Evolutionary conservation across 2,329 filamentous ascomycete genomes (phyloP).

Genomic region (Cladosporium sp.): DNA sequence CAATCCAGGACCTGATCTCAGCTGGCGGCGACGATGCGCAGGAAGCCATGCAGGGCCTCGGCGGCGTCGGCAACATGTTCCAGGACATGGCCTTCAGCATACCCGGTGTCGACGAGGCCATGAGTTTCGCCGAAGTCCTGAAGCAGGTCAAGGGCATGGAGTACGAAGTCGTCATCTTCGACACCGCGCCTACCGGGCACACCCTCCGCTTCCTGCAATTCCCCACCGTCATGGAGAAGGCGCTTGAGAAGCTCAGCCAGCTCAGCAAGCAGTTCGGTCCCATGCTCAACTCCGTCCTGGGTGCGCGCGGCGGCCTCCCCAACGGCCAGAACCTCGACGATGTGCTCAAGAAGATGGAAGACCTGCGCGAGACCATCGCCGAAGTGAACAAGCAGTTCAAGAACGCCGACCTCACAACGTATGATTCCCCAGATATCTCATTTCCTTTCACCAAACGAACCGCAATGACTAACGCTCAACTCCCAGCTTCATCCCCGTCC

Average conservation of each 20-base stretch:
- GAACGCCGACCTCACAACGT: conserved; percentile 86
- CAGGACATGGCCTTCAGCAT: conserved; percentile 98
- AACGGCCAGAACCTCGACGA: conserved; percentile 93
- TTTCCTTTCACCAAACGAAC: not conserved
- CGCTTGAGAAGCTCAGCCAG: conserved; percentile 93
- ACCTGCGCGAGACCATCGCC: conserved; percentile 84
- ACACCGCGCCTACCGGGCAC: conserved; percentile 96
- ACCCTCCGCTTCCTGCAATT: conserved; percentile 98
- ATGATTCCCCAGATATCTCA: not conserved
- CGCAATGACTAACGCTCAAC: not conserved
- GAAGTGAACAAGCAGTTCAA: conserved; percentile 99
- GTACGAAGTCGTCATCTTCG: conserved; percentile 99
- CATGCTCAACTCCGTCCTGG: conserved; percentile 90
- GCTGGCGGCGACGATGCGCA: conserved; percentile 71
- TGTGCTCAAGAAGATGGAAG: conserved; percentile 92
- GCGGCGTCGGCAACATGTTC: conserved; percentile 90
- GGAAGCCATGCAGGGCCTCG: conserved; percentile 69
- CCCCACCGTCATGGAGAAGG: conserved; percentile 96
- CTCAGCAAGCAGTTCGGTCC: conserved; percentile 93
- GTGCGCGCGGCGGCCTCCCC: conserved; percentile 73
- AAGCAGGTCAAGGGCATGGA: conserved; percentile 99
- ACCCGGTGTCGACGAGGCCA: conserved; percentile 97
- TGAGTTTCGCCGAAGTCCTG: conserved; percentile 98
- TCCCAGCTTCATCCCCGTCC: conserved; percentile 81
- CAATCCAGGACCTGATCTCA: conserved; percentile 90